Evolutionary conservation across 1,284 basidiomycete genomes (phyloP), one percentile per base, ranked within the genome.

Genomic region (Sanghuangporus sanghuang): DNA sequence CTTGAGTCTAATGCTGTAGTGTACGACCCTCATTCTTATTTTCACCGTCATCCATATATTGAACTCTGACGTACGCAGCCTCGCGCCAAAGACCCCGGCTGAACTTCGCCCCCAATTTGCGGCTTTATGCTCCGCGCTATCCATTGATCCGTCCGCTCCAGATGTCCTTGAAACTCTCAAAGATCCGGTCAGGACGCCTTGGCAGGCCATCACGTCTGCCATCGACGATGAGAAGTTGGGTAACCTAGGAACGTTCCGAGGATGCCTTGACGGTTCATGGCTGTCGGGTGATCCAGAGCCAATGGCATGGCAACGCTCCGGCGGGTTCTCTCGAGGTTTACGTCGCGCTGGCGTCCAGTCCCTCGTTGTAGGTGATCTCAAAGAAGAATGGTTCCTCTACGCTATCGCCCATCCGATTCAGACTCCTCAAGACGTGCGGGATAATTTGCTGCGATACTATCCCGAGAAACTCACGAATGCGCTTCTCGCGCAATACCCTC

Each of bases 301-400:
- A 2, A 87, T 92, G 83, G 74, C 76, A 56, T 90, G 84, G 81
- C 90, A 92, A 70, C 81, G 81, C n/a, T 77, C 78, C 0, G 86
- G 87, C 3, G 77, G 73, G 2, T 78, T 92, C 62, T 86, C 85
- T 0, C 72, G 72, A 6, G 81, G 77, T 3, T 78, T 92, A 7
- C 73, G 70, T 36, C 79, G 76, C 16, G 85, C 83, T 23, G 89
- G 90, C 2, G 78, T 92, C 36, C 77, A 76, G 46, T 83, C 79
- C 69, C 76, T 92, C 62, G 74, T 87, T 49, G 72, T 87, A 21
- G 90, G 90, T 6, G 87, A 91, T 65, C 77, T 90, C 56, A 77
- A 77, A 16, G 90, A 92, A 68, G 90, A 91, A 73, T 91, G 89
- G 87, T 87, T 84, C 71, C 80, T 90, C 63, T 92, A 92, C 69